Percentiles rank a stretch among this genome's conserved stretches.
These are phyloP conservation scores for Collybia sordida DNA, from an alignment of 768 basidiomycete species.

Conservation along the genomic window DNA sequence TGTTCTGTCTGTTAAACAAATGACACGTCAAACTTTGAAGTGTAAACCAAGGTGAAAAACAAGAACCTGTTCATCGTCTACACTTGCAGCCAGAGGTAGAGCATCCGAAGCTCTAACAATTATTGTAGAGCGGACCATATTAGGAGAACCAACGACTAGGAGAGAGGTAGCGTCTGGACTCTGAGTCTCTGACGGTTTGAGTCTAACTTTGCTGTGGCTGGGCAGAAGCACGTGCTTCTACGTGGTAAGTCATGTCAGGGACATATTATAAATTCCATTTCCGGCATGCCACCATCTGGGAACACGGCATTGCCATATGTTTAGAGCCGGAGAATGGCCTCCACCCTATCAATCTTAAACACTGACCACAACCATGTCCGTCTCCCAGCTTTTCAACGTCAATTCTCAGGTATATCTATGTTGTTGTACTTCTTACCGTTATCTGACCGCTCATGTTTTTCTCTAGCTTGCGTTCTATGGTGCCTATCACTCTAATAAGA, in stretches of 20 bases:
- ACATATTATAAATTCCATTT: conserved; percentile 13
- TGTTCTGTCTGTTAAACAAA: conserved; percentile 74
- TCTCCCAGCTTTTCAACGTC: conserved; percentile 56
- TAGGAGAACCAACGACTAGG: background rate
- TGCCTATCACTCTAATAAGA: conserved; percentile 82
- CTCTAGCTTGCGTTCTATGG: conserved; percentile 87
- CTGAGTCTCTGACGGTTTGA: background rate
- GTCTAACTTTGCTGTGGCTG: background rate
- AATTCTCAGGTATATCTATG: conserved; percentile 58
- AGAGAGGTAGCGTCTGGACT: background rate
- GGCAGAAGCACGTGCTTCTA: conserved; percentile 16
- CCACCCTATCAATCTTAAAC: conserved; percentile 10
- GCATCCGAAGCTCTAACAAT: conserved; percentile 85
- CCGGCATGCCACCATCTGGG: conserved; percentile 12
- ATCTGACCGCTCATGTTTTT: conserved; percentile 8
- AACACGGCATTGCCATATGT: conserved; percentile 13
- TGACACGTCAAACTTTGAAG: conserved; percentile 13
- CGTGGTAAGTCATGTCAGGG: conserved; percentile 13
- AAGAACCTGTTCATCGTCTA: conserved; percentile 93
- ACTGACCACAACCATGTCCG: conserved; percentile 31
- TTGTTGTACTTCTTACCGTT: background rate
- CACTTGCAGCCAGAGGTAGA: conserved; percentile 90
- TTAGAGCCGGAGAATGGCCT: conserved; percentile 8
- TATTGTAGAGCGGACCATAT: conserved; percentile 86
- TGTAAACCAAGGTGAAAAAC: background rate